These are phyloP conservation scores for Gamarada debralockiae DNA, from an alignment of 495 filamentous ascomycete genomes.

Conservation along the genomic window DNA sequence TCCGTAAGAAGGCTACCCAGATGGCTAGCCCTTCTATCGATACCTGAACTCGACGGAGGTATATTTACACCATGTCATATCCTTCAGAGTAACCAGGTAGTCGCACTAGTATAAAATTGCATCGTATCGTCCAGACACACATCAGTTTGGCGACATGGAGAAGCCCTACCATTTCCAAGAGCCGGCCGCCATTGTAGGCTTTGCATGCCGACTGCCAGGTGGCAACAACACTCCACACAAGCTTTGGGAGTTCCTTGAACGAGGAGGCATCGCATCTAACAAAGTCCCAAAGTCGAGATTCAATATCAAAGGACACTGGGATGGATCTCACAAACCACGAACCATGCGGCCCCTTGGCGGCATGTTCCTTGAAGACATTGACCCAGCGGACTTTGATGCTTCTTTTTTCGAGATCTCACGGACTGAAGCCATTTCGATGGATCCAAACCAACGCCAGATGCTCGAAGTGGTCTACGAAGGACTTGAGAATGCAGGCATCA, in stretches of 20 bases:
- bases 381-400: constrained; percentile 51
- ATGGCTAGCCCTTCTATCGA: too few relatives aligned
- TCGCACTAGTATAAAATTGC: too few relatives aligned
- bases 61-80: too few relatives aligned
- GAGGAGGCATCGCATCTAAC: constrained; percentile 20
- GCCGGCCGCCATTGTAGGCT: constrained; percentile 59
- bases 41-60: too few relatives aligned
- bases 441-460: constrained; percentile 54
- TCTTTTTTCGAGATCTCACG: constrained; percentile 39
- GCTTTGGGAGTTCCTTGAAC: constrained; percentile 51
- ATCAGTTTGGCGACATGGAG: too few relatives aligned
- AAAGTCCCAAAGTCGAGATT: constrained; percentile 43
- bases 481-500: constrained; percentile 16
- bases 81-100: too few relatives aligned
- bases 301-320: constrained; percentile 39
- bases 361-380: constrained; percentile 38
- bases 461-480: constrained; percentile 42
- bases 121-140: too few relatives aligned
- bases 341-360: constrained; percentile 7
- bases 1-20: too few relatives aligned
- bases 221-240: constrained; percentile 42
- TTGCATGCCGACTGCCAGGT: constrained; percentile 57
- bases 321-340: constrained; percentile 1
- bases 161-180: constrained; percentile 1
- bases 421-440: constrained; percentile 45